These are phyloP conservation scores for Arctium minus DNA, from an alignment of 129 eudicot genomes.

Conservation along the genomic window DNA sequence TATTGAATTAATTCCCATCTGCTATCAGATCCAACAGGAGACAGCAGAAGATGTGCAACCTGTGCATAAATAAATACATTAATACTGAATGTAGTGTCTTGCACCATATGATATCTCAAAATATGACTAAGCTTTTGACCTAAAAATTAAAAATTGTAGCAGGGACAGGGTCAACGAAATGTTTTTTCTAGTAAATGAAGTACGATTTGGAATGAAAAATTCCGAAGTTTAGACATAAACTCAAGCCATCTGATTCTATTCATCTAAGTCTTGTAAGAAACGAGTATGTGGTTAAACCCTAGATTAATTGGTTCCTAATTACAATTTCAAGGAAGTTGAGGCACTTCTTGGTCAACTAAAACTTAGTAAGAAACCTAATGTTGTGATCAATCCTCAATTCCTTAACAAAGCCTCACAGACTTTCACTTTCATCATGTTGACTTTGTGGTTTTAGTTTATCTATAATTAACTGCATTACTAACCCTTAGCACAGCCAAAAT, in stretches of 20 bases:
- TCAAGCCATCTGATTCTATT: background rate
- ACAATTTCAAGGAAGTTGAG: background rate
- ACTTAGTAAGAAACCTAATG: background rate
- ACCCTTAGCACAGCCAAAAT: background rate
- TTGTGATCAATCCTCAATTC: background rate
- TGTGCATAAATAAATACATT: background rate
- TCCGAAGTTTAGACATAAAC: background rate
- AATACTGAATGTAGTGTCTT: background rate
- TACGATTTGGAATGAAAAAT: background rate
- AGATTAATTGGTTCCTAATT: background rate
- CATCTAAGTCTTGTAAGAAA: background rate
- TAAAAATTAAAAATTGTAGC: background rate
- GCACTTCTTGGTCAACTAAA: background rate
- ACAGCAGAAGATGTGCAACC: background rate
- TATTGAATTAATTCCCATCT: background rate
- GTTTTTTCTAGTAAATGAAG: background rate
- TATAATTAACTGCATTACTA: background rate
- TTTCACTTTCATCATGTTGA: conserved; percentile 5
- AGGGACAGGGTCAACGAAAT: background rate
- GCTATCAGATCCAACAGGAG: background rate
- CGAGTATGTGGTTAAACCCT: background rate
- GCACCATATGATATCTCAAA: background rate
- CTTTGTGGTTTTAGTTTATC: conserved; percentile 14
- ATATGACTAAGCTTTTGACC: background rate
- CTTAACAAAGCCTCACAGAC: background rate